These are phyloP conservation scores for Pyrenochaeta sp. DNA, from an alignment of 2,329 filamentous ascomycete species.

Conservation along the genomic window DNA sequence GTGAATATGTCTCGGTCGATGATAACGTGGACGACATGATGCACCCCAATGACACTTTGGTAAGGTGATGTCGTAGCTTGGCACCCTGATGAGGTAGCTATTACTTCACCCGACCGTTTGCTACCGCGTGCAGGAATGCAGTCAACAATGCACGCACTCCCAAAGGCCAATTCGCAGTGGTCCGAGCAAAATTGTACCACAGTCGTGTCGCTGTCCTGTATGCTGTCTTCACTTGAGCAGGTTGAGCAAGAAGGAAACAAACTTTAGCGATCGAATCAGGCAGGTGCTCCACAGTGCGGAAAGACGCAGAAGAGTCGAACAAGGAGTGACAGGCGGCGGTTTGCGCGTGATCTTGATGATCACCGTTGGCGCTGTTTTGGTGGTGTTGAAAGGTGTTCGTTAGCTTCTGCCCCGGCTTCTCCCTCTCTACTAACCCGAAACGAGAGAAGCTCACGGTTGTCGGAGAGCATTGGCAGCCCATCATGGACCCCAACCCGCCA, in stretches of 20 bases:
- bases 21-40: conserved; percentile 54
- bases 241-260: conserved; percentile 1
- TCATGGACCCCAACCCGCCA: conserved; percentile 38
- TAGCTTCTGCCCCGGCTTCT: conserved; percentile 21
- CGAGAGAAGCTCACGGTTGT: conserved; percentile 35
- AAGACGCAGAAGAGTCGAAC: conserved; percentile 16
- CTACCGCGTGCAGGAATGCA: conserved; percentile 5
- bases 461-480: conserved; percentile 38
- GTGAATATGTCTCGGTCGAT: conserved; percentile 63
- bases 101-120: conserved; percentile 13
- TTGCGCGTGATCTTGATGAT: conserved; percentile 17
- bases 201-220: not conserved
- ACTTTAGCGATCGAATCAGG: conserved; percentile 15
- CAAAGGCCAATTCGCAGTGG: not conserved
- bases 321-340: conserved; percentile 24
- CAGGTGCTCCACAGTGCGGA: conserved; percentile 15
- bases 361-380: conserved; percentile 18
- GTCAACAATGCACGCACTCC: not conserved
- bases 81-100: conserved; percentile 15
- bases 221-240: not conserved
- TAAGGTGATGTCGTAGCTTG: conserved; percentile 20
- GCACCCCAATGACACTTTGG: conserved; percentile 7
- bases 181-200: not conserved
- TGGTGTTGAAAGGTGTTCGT: conserved; percentile 42
- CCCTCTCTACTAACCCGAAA: conserved; percentile 40